Base-by-base conservation (phyloP, 1,284 basidiomycete genomes). In the Tremellales sp. region DNA sequence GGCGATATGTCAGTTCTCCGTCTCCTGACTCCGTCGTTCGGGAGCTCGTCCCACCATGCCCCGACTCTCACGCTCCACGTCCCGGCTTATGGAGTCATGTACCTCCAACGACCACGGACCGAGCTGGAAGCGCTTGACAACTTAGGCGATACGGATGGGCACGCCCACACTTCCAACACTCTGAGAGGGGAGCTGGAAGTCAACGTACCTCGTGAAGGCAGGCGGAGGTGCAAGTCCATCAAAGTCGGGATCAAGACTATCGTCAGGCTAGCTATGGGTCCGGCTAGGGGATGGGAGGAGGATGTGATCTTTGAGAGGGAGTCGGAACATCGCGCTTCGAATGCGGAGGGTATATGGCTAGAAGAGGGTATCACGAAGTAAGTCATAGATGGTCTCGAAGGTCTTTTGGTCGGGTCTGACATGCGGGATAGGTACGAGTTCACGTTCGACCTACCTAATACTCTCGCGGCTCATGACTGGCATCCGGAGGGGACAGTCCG, bases 171-270 rank as follows among this genome's bases (percentile, higher is more conserved):
- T 21, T 24, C 39, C 21, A 51, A 48, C 35, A 57, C 57, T 48
- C 46, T 64, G 11, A 40, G 37, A 1, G 64, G 64, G 13, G 62
- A 62, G 42, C 43, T 68, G 11, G 62, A 66, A 42, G 54, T 67
- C 19, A 48, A 48, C 19, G 35, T 65, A 4, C 60, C 60, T 4
- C 29, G 40, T 4, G 61, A 58, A 10, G 63, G 63, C 3, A 40
- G 52, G 23, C 29, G 47, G 15, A 43, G 61, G 25, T 64, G 62
- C 37, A 63, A 62, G 35, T 50, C 60, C 2, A 64, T 72, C 43
- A 49, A 60, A 36, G 57, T 72, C 10, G 60, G 51, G 2, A 40
- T 65, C 2, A 46, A 54, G 33, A 57, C 55, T 11, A 42, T 52
- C 17, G 46, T 44, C 12, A 48, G 50, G 12, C 49, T 67, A 8